Conservation (phyloP, 2,329 filamentous ascomycete genomes). For the Sarocladiaceae sp. region DNA sequence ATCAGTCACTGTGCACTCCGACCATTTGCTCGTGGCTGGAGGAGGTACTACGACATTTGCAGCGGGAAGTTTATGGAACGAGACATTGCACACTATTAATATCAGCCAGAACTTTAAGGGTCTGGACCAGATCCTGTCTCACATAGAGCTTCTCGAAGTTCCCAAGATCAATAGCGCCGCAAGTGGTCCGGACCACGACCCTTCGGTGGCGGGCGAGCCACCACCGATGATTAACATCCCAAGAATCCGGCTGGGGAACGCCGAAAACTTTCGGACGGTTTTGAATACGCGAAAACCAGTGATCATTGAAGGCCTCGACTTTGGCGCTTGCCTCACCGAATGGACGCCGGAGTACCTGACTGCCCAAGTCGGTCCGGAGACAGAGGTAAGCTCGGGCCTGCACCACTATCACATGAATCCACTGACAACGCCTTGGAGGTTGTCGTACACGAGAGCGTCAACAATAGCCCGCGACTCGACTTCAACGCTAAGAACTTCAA, state of each 20-base stretch:
- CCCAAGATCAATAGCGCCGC: slow-evolving; percentile 8
- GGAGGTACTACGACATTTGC: slow-evolving; percentile 87
- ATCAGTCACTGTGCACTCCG: slow-evolving; percentile 42
- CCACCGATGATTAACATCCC: slow-evolving; percentile 33
- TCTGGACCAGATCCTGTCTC: not conserved
- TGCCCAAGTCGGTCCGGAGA: slow-evolving; percentile 51
- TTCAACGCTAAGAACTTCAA: slow-evolving; percentile 79
- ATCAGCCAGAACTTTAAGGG: not conserved
- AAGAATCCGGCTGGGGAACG: slow-evolving; percentile 43
- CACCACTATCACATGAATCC: not conserved
- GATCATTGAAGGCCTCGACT: slow-evolving; percentile 57
- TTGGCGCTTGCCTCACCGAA: slow-evolving; percentile 59
- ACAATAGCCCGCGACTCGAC: slow-evolving; percentile 57
- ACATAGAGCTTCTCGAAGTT: not conserved
- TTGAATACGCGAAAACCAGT: slow-evolving; percentile 47
- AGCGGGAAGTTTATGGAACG: slow-evolving; percentile 56
- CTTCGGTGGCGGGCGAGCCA: too few species aligned
- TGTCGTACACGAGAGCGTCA: slow-evolving; percentile 63
- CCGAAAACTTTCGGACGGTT: slow-evolving; percentile 53
- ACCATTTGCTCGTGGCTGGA: slow-evolving; percentile 58
- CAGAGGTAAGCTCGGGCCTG: slow-evolving; percentile 40
- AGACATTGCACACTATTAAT: not conserved
- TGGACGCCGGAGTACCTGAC: slow-evolving; percentile 69
- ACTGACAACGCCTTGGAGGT: slow-evolving; percentile 38
- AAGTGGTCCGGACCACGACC: not conserved